Conservation (phyloP, 495 filamentous ascomycete species). For the Aspergillus hancockii region DNA sequence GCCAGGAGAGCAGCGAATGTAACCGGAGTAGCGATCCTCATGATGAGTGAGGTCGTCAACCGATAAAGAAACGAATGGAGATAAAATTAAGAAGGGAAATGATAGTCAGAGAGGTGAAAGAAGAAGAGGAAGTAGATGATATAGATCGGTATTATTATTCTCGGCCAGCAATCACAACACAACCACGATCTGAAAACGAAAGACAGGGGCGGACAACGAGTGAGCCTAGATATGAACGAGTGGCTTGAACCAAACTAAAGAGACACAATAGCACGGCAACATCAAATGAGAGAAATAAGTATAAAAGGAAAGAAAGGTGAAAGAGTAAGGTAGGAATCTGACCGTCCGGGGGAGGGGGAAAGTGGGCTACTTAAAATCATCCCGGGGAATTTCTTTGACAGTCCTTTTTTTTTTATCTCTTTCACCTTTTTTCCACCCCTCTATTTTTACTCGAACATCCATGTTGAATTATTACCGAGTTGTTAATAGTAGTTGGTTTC, state of each 20-base stretch:
- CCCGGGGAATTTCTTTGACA: background rate
- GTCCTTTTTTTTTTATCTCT: background rate
- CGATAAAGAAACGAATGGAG: constrained; percentile 15
- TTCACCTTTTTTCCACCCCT: background rate
- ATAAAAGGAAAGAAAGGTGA: constrained; percentile 19
- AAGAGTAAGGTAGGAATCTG: constrained; percentile 13
- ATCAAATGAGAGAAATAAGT: background rate
- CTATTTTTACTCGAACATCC: background rate
- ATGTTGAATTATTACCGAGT: background rate
- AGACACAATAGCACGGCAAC: background rate
- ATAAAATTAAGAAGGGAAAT: background rate
- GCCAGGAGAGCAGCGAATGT: constrained; percentile 34
- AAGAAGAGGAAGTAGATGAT: background rate
- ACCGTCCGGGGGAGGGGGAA: background rate
- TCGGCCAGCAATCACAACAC: constrained; percentile 3
- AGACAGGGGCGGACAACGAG: background rate
- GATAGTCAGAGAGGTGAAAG: background rate
- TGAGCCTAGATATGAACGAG: background rate
- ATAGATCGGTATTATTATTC: constrained; percentile 1
- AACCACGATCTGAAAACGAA: background rate
- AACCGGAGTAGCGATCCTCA: constrained; percentile 29
- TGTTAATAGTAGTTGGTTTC: background rate
- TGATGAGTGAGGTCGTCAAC: constrained; percentile 22
- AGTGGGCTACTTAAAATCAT: background rate
- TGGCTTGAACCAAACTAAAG: constrained; percentile 1